Conservation (phyloP, 441 rosid genomes). For the Gossypium aridum region DNA sequence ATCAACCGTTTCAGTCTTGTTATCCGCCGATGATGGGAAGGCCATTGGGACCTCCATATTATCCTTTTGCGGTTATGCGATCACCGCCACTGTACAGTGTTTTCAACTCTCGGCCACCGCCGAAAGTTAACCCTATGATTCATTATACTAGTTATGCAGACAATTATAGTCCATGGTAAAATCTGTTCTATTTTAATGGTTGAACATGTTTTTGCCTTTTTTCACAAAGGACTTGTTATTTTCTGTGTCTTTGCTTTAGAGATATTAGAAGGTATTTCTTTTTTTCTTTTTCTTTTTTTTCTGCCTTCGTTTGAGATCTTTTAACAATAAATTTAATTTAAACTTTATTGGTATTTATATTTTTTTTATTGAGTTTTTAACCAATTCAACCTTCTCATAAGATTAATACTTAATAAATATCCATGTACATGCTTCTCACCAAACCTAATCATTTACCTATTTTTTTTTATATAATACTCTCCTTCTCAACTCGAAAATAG, state of each 20-base stretch:
- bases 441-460: too few relatives aligned
- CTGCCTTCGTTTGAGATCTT: too few relatives aligned
- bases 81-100: background rate
- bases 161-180: background rate
- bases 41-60: background rate
- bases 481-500: too few relatives aligned
- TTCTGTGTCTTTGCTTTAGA: background rate
- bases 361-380: too few relatives aligned
- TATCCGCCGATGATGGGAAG: background rate
- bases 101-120: background rate
- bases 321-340: too few relatives aligned
- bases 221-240: background rate
- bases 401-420: too few relatives aligned
- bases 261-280: background rate
- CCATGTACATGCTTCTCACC: too few relatives aligned
- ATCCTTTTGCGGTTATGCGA: background rate
- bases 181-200: background rate
- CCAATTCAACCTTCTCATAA: too few relatives aligned
- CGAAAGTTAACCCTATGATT: background rate
- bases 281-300: too few relatives aligned
- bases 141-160: slow-evolving; percentile 8
- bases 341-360: too few relatives aligned
- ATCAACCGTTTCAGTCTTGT: background rate
- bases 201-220: background rate
- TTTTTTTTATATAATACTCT: too few relatives aligned